Percentiles rank a stretch among this genome's conserved stretches.
These are phyloP conservation scores for Cercophora scortea DNA, from an alignment of 495 filamentous ascomycete species.

Conservation along the genomic window DNA sequence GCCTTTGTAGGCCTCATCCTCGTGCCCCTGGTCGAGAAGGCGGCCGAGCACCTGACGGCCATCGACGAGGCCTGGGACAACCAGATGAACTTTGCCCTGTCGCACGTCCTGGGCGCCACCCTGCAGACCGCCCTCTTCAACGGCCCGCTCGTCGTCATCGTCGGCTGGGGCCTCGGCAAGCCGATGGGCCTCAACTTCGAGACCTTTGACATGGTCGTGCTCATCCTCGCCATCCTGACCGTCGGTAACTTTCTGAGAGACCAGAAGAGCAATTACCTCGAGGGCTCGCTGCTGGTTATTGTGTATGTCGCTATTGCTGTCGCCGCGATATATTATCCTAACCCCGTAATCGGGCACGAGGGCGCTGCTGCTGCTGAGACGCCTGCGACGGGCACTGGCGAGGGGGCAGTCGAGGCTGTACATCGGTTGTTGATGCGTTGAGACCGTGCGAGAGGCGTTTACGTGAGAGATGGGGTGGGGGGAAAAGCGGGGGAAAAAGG, in stretches of 20 bases:
- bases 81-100: conserved; percentile 84
- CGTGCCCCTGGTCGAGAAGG: conserved; percentile 83
- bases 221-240: conserved; percentile 82
- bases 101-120: conserved; percentile 79
- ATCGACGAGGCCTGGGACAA: conserved; percentile 88
- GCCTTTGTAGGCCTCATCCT: conserved; percentile 74
- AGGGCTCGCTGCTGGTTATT: conserved; percentile 68
- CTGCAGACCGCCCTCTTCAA: conserved; percentile 90
- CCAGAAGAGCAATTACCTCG: conserved; percentile 73
- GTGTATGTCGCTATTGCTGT: conserved; percentile 59
- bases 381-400: not conserved
- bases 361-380: not conserved
- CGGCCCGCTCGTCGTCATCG: conserved; percentile 72
- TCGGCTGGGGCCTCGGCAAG: conserved; percentile 71
- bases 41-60: conserved; percentile 81
- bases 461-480: too few species aligned
- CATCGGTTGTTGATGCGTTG: too few species aligned
- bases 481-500: too few species aligned
- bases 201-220: conserved; percentile 76
- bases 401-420: not conserved
- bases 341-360: conserved; percentile 26
- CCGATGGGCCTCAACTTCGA: conserved; percentile 80
- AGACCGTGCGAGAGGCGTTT: too few species aligned
- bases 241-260: conserved; percentile 76
- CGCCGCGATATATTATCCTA: conserved; percentile 53